These are phyloP conservation scores for Aspergillus sclerotialis DNA, from an alignment of 2,329 filamentous ascomycete genomes.

Conservation along the genomic window DNA sequence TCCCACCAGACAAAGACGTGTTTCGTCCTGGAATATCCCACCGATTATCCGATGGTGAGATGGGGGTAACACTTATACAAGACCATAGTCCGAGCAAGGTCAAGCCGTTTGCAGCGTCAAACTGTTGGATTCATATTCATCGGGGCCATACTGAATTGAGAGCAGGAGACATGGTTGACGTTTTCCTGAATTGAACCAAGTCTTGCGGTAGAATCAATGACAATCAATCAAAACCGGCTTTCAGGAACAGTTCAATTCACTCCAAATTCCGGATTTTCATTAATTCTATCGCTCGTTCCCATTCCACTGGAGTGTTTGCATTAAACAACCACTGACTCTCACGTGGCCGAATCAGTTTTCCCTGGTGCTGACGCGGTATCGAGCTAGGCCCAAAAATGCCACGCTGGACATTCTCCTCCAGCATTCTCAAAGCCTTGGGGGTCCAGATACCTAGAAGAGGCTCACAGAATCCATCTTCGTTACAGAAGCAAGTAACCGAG, in stretches of 20 bases:
- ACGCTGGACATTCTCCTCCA: constrained; percentile 13
- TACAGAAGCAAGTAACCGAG: constrained; percentile 30
- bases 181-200: constrained; percentile 5
- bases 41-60: background rate
- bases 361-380: constrained; percentile 11
- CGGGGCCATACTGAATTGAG: constrained; percentile 6
- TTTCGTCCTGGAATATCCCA: constrained; percentile 6
- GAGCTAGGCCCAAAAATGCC: constrained; percentile 10
- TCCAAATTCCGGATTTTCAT: too few relatives aligned
- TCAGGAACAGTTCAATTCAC: too few relatives aligned
- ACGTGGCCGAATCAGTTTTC: constrained; percentile 7
- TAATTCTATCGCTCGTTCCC: constrained; percentile 34
- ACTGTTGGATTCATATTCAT: constrained; percentile 20
- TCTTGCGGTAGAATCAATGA: too few relatives aligned
- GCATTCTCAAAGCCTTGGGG: constrained; percentile 17
- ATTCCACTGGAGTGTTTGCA: constrained; percentile 31
- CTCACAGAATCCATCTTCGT: constrained; percentile 22
- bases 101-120: constrained; percentile 14
- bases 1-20: constrained; percentile 4
- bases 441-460: constrained; percentile 33
- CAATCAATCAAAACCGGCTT: too few relatives aligned
- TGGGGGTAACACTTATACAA: constrained; percentile 8
- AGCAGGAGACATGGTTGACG: constrained; percentile 8
- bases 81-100: constrained; percentile 17
- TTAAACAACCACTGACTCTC: constrained; percentile 15